Percentiles rank a stretch among this genome's conserved stretches.
phyloP scores from a whole-genome alignment of 495 filamentous ascomycete species.

The Hypoxylon fuscum region DNA sequence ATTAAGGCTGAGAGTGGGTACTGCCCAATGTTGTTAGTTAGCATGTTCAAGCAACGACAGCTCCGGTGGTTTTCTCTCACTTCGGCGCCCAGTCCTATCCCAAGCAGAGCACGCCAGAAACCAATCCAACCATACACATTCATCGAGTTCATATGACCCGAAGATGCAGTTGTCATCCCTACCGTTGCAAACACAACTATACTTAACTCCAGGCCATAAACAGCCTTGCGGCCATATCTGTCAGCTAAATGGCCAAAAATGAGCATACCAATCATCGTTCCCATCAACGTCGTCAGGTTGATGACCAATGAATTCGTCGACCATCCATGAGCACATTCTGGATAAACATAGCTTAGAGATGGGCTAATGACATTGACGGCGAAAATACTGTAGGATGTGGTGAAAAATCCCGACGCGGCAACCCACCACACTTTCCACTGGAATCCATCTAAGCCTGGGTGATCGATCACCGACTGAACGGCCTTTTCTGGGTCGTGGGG shows the following conservation, averaged over 20 bases:
- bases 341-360: slow-evolving; percentile 68
- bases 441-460: slow-evolving; percentile 43
- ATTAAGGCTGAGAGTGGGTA: slow-evolving; percentile 63
- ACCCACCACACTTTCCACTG: slow-evolving; percentile 57
- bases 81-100: slow-evolving; percentile 60
- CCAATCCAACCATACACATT: slow-evolving; percentile 64
- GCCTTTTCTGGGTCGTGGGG: slow-evolving; percentile 32
- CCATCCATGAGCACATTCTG: slow-evolving; percentile 40
- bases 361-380: slow-evolving; percentile 69
- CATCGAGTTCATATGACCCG: slow-evolving; percentile 56
- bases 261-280: slow-evolving; percentile 67
- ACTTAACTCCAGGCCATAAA: slow-evolving; percentile 72
- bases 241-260: slow-evolving; percentile 72
- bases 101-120: slow-evolving; percentile 67
- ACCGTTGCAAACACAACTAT: slow-evolving; percentile 64
- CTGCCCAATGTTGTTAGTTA: slow-evolving; percentile 23
- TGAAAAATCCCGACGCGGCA: slow-evolving; percentile 72
- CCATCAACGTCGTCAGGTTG: slow-evolving; percentile 66
- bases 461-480: slow-evolving; percentile 39
- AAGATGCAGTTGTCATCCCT: slow-evolving; percentile 57
- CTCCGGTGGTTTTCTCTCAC: slow-evolving; percentile 17
- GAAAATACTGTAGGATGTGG: slow-evolving; percentile 73
- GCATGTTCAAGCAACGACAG: background rate
- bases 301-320: slow-evolving; percentile 45
- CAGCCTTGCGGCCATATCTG: slow-evolving; percentile 65